phyloP scores from a whole-genome alignment of 768 basidiomycete genomes.

The Auricularia auricula-judae region DNA sequence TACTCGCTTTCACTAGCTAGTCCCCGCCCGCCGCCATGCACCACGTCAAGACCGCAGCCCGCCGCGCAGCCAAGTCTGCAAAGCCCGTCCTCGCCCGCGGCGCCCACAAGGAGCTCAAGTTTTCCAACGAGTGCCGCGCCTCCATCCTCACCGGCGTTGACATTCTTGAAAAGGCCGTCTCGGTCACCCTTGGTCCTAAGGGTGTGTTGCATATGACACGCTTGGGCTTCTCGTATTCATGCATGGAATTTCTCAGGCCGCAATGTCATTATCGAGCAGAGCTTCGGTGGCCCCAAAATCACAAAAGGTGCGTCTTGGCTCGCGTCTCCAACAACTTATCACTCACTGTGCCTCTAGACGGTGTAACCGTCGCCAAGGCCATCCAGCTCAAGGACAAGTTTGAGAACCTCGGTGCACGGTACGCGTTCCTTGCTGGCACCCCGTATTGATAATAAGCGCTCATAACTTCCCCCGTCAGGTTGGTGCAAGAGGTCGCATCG shows the following conservation, averaged over 20 bases:
- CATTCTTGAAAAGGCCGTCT: conserved; percentile 92
- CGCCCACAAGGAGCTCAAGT: conserved; percentile 93
- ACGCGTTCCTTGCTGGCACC: conserved; percentile 18
- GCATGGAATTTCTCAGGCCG: conserved; percentile 43
- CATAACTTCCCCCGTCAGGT: conserved; percentile 30
- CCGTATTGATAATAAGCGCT: conserved; percentile 7
- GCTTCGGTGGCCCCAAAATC: conserved; percentile 84
- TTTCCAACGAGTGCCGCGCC: conserved; percentile 90
- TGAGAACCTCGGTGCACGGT: conserved; percentile 97
- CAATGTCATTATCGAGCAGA: conserved; percentile 97
- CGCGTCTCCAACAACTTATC: not conserved
- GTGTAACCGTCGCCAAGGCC: conserved; percentile 95
- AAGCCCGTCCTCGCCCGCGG: conserved; percentile 38
- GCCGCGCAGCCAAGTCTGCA: conserved; percentile 47
- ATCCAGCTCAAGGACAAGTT: conserved; percentile 95
- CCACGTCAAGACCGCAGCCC: conserved; percentile 57
- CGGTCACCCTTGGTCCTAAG: conserved; percentile 94
- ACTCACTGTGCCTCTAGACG: conserved; percentile 39
- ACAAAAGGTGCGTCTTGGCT: conserved; percentile 63
- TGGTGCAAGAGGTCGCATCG: conserved; percentile 89
- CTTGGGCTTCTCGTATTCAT: not conserved
- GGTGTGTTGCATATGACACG: conserved; percentile 31
- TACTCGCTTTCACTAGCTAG: not conserved
- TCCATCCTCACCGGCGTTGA: conserved; percentile 94
- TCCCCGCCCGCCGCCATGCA: conserved; percentile 41